Conservation (phyloP, 257 asterid species). For the Przewalskia tangutica region DNA sequence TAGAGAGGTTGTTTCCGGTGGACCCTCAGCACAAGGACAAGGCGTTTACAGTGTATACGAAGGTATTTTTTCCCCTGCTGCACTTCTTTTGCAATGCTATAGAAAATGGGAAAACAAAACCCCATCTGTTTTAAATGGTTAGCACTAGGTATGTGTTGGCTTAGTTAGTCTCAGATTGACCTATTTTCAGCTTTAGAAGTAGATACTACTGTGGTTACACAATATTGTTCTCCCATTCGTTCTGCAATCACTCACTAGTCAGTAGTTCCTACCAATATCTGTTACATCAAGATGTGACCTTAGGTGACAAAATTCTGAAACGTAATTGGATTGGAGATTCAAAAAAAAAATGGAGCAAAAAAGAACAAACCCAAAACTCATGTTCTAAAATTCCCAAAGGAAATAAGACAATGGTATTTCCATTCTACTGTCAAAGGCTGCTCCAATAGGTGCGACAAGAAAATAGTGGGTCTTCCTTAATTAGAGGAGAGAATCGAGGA, state of each 20-base stretch:
- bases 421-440: neutral
- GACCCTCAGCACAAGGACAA: too few species aligned
- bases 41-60: neutral
- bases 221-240: neutral
- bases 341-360: neutral
- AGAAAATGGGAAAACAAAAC: neutral
- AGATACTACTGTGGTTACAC: neutral
- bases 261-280: neutral
- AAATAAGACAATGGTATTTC: neutral
- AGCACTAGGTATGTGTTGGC: neutral
- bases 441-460: neutral
- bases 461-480: neutral
- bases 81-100: neutral
- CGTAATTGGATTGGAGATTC: neutral
- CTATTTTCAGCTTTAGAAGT: neutral
- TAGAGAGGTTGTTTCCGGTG: too few species aligned
- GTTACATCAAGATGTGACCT: neutral
- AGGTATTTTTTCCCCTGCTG: neutral
- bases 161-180: neutral
- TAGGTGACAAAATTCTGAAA: neutral
- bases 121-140: neutral
- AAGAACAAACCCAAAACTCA: neutral
- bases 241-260: neutral
- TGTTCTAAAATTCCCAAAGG: neutral
- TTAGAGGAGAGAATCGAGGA: neutral